Base-by-base conservation (phyloP, 805 yeast genomes). In the Spathaspora girioi region DNA sequence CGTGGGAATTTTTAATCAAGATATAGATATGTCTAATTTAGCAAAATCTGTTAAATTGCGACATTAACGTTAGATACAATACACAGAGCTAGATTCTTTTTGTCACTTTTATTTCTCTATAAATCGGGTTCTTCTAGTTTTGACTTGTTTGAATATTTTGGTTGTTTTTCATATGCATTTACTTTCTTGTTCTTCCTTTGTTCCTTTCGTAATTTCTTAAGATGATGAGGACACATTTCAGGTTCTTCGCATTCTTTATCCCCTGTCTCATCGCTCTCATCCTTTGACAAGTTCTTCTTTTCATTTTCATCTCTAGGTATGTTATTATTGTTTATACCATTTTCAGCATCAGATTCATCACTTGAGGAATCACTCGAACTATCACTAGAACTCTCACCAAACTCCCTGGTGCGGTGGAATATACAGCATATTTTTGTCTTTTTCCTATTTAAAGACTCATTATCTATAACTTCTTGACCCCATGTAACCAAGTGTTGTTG, bases 81-180 rank as follows among this genome's bases (percentile, higher is more conserved):
- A n/a, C n/a, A n/a, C n/a, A n/a, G n/a, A n/a, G n/a, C n/a, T n/a
- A n/a, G n/a, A n/a, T n/a, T n/a, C n/a, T n/a, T n/a, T n/a, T n/a
- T n/a, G 26, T 23, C 3, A n/a, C 18, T 19, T 42, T 15, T n/a
- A 3, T 19, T 10, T 42, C 15, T 19, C 17, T 23, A 23, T 23
- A 3, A 3, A 3, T 23, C 26, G 6, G 26, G 7, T 20, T 50
- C 1, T 18, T 46, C 48, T 10, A 50, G 52, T 38, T 38, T 50
- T 20, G 53, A 50, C 29, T 46, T 40, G 45, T 64, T 64, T 15
- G 56, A 69, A 59, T 83, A 84, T 57, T 75, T 80, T 1, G 97
- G 97, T 66, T 90, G 97, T 31, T 81, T 70, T 65, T 92, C 98
- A 61, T 92, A 92, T 0, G 97, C 97, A 68, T 92, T 89, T 23